Conservation (phyloP, 1,284 basidiomycete genomes). For the Naganishia liquefaciens region DNA sequence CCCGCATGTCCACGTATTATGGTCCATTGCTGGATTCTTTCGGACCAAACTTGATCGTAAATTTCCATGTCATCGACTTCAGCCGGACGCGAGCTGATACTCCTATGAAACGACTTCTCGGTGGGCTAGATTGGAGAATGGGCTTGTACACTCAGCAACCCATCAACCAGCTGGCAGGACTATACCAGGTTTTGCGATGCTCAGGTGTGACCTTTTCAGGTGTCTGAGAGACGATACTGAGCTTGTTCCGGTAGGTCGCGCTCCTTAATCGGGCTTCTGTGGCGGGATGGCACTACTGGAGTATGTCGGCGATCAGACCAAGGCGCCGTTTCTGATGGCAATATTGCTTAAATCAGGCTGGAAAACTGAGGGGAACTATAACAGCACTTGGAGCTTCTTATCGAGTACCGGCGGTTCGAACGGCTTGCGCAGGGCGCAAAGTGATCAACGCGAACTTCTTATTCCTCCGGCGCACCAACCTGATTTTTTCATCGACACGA, state of each 20-base stretch:
- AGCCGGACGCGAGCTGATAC: too few species aligned
- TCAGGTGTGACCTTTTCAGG: slow-evolving; percentile 9
- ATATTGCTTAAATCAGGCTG: slow-evolving; percentile 16
- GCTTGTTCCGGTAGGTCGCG: not conserved
- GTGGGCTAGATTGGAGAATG: slow-evolving; percentile 28
- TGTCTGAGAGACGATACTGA: not conserved
- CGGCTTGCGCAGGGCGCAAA: not conserved
- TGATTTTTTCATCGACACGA: not conserved
- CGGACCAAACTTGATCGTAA: slow-evolving; percentile 22
- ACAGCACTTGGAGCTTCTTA: slow-evolving; percentile 27
- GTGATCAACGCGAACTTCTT: slow-evolving; percentile 1
- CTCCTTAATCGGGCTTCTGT: slow-evolving; percentile 8
- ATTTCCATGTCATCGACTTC: too few species aligned
- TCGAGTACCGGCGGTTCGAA: slow-evolving; percentile 9
- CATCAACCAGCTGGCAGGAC: not conserved
- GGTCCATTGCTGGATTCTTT: slow-evolving; percentile 1
- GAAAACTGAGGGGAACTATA: slow-evolving; percentile 13
- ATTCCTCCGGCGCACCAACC: not conserved
- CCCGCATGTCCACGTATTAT: not conserved
- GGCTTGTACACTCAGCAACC: slow-evolving; percentile 24
- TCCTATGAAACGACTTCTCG: not conserved
- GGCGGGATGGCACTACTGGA: slow-evolving; percentile 33
- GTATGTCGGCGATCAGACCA: not conserved
- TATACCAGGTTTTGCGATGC: slow-evolving; percentile 28
- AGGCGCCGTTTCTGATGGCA: not conserved